A percentile compares a stretch with the other conserved stretches of the same genome.
phyloP scores from a whole-genome alignment of 106 monocot species.

The Phalaenopsis equestris region DNA sequence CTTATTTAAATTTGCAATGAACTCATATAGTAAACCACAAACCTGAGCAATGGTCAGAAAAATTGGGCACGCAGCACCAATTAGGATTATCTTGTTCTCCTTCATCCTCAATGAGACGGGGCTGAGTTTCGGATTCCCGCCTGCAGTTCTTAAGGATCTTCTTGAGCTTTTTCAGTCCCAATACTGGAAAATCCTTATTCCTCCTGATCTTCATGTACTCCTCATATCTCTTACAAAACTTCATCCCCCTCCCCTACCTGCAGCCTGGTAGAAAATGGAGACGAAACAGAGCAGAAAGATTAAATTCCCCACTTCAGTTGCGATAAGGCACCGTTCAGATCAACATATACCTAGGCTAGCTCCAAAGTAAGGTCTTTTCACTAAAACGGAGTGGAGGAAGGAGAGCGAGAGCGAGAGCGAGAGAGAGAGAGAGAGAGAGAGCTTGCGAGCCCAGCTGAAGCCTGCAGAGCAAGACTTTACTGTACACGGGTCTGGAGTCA shows the following conservation, averaged over 20 bases:
- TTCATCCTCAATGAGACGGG: not conserved
- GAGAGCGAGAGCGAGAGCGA: no score
- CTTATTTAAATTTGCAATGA: no score
- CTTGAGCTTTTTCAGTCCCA: conserved; percentile 69
- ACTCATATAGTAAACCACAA: not conserved
- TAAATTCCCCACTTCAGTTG: no score
- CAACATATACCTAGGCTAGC: no score
- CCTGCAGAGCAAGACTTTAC: no score
- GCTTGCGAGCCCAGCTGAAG: no score
- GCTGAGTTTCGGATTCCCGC: conserved; percentile 13
- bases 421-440: no score
- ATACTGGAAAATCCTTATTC: not conserved
- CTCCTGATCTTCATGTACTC: conserved; percentile 60
- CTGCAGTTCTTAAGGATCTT: conserved; percentile 61
- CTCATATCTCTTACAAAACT: conserved; percentile 88
- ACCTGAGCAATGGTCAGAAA: conserved; percentile 58
- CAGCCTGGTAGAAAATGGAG: not conserved
- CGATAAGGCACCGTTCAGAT: no score
- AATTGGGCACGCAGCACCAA: conserved; percentile 2
- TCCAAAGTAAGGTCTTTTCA: no score
- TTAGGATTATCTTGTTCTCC: not conserved
- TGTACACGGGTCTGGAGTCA: no score
- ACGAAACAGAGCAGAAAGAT: no score
- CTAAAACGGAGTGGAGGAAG: no score
- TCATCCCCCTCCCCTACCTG: conserved; percentile 33